A percentile compares a stretch with the other conserved stretches of the same genome.
Evolutionary conservation across 352 stramenopile genomes (phyloP).

Genomic region (Thraustochytrium sp.): DNA sequence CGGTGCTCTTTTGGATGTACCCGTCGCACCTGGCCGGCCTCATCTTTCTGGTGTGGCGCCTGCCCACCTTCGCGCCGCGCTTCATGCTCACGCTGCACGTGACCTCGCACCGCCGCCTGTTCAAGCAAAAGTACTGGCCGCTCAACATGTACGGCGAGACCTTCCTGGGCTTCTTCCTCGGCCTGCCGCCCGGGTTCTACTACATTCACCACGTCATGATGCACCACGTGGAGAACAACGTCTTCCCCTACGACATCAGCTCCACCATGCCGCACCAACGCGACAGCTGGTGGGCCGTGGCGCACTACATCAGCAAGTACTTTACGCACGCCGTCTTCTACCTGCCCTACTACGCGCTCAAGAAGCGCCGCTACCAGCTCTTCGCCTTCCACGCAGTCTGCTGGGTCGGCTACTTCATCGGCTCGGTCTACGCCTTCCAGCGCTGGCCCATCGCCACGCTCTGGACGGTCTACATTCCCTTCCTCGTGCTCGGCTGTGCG

Average conservation of each 20-base stretch:
- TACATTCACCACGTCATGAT: slow-evolving; percentile 45
- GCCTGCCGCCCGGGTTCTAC: slow-evolving; percentile 32
- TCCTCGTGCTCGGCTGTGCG: neutral
- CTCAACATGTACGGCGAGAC: neutral
- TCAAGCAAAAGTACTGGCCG: slow-evolving; percentile 24
- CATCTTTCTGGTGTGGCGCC: neutral
- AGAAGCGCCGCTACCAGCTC: neutral
- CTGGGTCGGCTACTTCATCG: slow-evolving; percentile 6
- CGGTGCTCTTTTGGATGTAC: slow-evolving; percentile 22
- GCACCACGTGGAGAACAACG: slow-evolving; percentile 43
- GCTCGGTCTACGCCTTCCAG: neutral
- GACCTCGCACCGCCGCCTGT: slow-evolving; percentile 9
- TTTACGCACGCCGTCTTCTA: slow-evolving; percentile 40
- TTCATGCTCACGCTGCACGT: slow-evolving; percentile 44
- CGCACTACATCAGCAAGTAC: slow-evolving; percentile 31
- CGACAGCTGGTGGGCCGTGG: neutral
- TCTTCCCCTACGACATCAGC: slow-evolving; percentile 25
- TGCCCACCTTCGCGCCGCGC: slow-evolving; percentile 32
- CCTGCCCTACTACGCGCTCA: slow-evolving; percentile 35
- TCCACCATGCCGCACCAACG: slow-evolving; percentile 42
- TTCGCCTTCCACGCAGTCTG: slow-evolving; percentile 3
- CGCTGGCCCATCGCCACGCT: neutral
- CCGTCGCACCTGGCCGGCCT: slow-evolving; percentile 24
- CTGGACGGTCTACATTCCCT: neutral
- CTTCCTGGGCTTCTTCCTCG: slow-evolving; percentile 8